Conservation (phyloP, 176 grass and related monocot species). For the Raddia guianensis region DNA sequence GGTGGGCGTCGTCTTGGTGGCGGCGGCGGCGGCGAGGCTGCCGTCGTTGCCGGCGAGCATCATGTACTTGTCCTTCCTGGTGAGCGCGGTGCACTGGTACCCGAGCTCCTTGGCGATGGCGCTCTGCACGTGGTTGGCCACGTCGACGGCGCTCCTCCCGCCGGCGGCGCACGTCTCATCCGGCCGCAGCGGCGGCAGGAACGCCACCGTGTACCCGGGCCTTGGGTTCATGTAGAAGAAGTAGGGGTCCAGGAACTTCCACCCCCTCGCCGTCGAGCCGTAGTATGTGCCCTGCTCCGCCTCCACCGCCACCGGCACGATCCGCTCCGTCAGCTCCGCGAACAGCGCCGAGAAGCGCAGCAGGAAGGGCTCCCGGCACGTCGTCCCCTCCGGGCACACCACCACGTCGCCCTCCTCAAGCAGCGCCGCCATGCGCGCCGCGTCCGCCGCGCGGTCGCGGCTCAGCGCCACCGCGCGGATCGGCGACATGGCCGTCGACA, state of each 20-base stretch:
- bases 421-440: slow-evolving; percentile 55
- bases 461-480: slow-evolving; percentile 60
- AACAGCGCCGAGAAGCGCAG: slow-evolving; percentile 77
- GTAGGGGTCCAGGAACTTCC: slow-evolving; percentile 68
- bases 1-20: neutral
- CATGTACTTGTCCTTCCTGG: slow-evolving; percentile 82
- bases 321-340: slow-evolving; percentile 70
- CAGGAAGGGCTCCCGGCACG: slow-evolving; percentile 74
- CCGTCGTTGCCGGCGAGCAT: slow-evolving; percentile 74
- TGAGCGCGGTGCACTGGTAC: slow-evolving; percentile 59
- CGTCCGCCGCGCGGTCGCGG: slow-evolving; percentile 46
- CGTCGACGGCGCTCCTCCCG: slow-evolving; percentile 47
- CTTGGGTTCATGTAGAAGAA: slow-evolving; percentile 95
- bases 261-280: slow-evolving; percentile 67
- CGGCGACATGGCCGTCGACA: slow-evolving; percentile 57
- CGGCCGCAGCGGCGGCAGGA: slow-evolving; percentile 52
- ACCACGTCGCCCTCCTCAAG: slow-evolving; percentile 70
- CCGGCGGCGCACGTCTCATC: slow-evolving; percentile 65
- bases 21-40: slow-evolving; percentile 15
- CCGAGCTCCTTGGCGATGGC: slow-evolving; percentile 61
- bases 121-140: slow-evolving; percentile 74
- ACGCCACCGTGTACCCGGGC: slow-evolving; percentile 66
- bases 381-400: slow-evolving; percentile 90
- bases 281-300: slow-evolving; percentile 53
- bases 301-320: slow-evolving; percentile 73